Evolutionary conservation across 352 stramenopile genomes (phyloP).

Genomic region (Pythium dissimile): DNA sequence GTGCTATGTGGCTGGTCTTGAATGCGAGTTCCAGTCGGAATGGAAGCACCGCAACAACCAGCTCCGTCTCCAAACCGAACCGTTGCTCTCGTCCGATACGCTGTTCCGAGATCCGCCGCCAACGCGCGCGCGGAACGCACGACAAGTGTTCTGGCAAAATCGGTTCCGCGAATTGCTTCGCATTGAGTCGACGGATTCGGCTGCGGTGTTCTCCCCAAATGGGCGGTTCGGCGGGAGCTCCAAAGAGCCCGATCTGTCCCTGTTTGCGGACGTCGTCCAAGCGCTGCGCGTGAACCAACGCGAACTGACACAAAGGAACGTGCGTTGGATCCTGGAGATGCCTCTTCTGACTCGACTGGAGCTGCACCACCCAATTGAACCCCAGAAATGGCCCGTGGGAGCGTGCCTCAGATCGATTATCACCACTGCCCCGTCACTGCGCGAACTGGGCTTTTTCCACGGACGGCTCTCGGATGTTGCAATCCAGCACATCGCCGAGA

Average conservation of each 20-base stretch:
- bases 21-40: conserved; percentile 18
- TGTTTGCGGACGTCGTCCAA: conserved; percentile 59
- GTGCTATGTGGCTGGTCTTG: neutral
- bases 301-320: conserved; percentile 53
- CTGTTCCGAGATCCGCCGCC: conserved; percentile 17
- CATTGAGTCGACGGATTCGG: neutral
- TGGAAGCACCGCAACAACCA: conserved; percentile 9
- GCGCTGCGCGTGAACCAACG: conserved; percentile 60
- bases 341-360: conserved; percentile 47
- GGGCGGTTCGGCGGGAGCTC: neutral
- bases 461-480: conserved; percentile 50
- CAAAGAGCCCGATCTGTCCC: neutral
- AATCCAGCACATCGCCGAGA: conserved; percentile 36
- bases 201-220: neutral
- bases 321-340: conserved; percentile 39
- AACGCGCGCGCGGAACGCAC: neutral
- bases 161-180: conserved; percentile 13
- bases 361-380: conserved; percentile 63
- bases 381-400: conserved; percentile 32
- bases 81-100: conserved; percentile 10
- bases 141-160: conserved; percentile 23
- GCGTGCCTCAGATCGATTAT: conserved; percentile 33
- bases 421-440: conserved; percentile 28
- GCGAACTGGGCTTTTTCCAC: conserved; percentile 68
- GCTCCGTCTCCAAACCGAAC: conserved; percentile 3